Conservation (phyloP, 2,329 filamentous ascomycete genomes). For the Sporothrix inflata region DNA sequence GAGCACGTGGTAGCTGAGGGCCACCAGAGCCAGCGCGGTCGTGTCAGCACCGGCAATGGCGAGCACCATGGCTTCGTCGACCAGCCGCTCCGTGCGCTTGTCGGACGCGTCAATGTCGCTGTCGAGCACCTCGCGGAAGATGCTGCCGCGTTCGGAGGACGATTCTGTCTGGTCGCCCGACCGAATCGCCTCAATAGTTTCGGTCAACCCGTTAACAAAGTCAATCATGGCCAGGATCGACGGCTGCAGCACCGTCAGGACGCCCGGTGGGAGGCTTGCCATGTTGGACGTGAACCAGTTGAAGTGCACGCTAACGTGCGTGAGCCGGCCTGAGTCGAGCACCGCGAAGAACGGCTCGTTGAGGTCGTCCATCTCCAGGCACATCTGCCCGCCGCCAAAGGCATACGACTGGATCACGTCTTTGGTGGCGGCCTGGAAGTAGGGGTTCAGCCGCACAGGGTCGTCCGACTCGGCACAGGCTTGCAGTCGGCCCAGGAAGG, state of each 20-base stretch:
- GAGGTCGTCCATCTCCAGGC: conserved; percentile 17
- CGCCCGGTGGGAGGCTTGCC: not conserved
- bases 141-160: not conserved
- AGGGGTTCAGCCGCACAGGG: not conserved
- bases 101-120: conserved; percentile 13
- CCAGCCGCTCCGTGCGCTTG: conserved; percentile 16
- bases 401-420: conserved; percentile 24
- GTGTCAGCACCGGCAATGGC: conserved; percentile 15
- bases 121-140: conserved; percentile 18
- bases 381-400: conserved; percentile 13
- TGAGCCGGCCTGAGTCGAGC: not conserved
- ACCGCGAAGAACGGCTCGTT: conserved; percentile 13
- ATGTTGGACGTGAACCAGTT: not conserved
- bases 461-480: not conserved
- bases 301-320: not conserved
- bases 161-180: not conserved
- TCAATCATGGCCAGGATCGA: not conserved
- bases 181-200: not conserved
- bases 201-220: not conserved
- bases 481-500: not conserved
- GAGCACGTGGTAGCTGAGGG: not conserved
- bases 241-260: not conserved
- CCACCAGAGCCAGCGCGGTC: not conserved
- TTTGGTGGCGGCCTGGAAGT: conserved; percentile 10
- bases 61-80: conserved; percentile 18